Conservation (phyloP, 768 basidiomycete species). For the Piloderma croceum region DNA sequence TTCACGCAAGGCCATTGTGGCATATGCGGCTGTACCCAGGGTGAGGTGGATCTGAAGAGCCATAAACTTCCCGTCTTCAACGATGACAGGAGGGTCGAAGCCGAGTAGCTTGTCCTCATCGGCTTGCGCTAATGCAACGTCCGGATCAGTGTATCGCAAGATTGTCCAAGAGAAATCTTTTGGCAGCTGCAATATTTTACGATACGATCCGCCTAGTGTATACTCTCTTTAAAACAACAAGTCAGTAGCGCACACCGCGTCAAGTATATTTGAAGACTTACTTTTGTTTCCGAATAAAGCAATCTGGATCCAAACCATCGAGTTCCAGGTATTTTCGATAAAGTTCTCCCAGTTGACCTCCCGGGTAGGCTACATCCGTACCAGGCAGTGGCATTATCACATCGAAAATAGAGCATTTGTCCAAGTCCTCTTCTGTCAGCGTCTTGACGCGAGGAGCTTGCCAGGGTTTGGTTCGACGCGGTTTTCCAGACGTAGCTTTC, state of each 20-base stretch:
- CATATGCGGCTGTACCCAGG: conserved; percentile 91
- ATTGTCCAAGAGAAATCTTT: conserved; percentile 76
- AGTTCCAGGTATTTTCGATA: conserved; percentile 75
- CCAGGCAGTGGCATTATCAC: conserved; percentile 98
- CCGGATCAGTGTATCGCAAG: conserved; percentile 88
- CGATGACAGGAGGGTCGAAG: conserved; percentile 63
- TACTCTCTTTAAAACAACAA: conserved; percentile 61
- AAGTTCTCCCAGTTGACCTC: conserved; percentile 77
- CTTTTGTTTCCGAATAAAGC: conserved; percentile 89
- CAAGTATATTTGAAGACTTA: conserved; percentile 29
- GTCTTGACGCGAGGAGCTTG: conserved; percentile 68
- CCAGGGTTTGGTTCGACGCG: conserved; percentile 46
- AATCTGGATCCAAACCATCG: conserved; percentile 88
- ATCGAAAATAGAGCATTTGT: conserved; percentile 85
- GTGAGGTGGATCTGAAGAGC: conserved; percentile 81
- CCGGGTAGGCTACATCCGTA: conserved; percentile 89
- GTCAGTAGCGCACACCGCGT: conserved; percentile 2
- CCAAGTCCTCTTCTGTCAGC: conserved; percentile 69
- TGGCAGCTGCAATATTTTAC: conserved; percentile 84
- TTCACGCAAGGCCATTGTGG: conserved; percentile 96
- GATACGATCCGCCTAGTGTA: conserved; percentile 87
- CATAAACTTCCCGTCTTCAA: conserved; percentile 73
- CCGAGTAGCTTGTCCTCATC: conserved; percentile 91
- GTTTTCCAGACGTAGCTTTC: neutral
- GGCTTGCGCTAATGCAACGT: conserved; percentile 85